These are phyloP conservation scores for Cerioporus squamosus DNA, from an alignment of 1,284 basidiomycete species.

Conservation along the genomic window DNA sequence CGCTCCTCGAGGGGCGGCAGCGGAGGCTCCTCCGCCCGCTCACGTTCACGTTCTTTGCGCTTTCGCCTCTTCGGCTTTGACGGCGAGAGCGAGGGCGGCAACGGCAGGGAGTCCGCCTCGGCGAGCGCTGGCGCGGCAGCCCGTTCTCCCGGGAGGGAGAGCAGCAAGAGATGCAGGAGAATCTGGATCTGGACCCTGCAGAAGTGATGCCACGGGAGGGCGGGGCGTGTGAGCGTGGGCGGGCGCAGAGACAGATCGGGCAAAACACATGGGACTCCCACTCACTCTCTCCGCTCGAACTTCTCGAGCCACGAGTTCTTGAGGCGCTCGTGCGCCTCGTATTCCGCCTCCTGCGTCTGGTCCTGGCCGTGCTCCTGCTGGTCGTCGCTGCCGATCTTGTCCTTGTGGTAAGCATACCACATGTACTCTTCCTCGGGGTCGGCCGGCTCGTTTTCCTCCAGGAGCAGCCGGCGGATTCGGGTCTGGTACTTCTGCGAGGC, in stretches of 20 bases:
- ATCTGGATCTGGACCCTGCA: constrained; percentile 74
- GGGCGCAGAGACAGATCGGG: not conserved
- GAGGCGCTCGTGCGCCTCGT: constrained; percentile 48
- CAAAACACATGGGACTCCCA: constrained; percentile 19
- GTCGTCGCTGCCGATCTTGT: constrained; percentile 47
- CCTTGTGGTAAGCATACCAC: constrained; percentile 70
- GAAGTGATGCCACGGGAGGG: too few species aligned
- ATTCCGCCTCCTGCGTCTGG: constrained; percentile 1
- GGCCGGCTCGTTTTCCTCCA: constrained; percentile 57
- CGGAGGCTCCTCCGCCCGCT: constrained; percentile 18
- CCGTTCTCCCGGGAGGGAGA: constrained; percentile 55
- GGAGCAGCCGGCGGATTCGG: constrained; percentile 61
- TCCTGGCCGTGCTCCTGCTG: constrained; percentile 17
- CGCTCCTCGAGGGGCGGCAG: constrained; percentile 47
- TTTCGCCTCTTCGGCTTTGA: constrained; percentile 28
- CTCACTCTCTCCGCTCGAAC: constrained; percentile 76
- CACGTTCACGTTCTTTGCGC: constrained; percentile 43
- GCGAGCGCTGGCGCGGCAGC: constrained; percentile 5
- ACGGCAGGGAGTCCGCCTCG: constrained; percentile 2
- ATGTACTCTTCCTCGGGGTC: constrained; percentile 73
- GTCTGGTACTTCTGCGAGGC: constrained; percentile 65
- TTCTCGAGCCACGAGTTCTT: constrained; percentile 58
- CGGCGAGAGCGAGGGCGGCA: constrained; percentile 25
- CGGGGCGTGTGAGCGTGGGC: not conserved
- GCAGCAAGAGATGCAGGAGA: constrained; percentile 63